Conservation (phyloP, 2,329 filamentous ascomycete genomes). For the Coniella vitis region DNA sequence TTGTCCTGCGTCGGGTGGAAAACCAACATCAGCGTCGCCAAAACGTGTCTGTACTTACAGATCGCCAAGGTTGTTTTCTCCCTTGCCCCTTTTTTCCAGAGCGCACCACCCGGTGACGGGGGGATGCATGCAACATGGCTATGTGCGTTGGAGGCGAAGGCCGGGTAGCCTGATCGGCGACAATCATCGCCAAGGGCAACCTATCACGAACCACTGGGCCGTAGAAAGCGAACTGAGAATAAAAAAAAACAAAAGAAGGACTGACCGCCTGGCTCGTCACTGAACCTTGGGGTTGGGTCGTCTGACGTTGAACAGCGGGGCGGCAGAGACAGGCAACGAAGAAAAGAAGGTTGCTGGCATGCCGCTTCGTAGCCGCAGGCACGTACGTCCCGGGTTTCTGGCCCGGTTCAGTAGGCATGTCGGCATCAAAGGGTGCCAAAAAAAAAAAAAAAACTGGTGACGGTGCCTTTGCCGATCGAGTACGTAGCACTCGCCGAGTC, state of each 20-base stretch:
- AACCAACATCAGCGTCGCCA: too few relatives aligned
- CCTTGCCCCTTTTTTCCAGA: too few relatives aligned
- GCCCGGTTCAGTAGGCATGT: too few relatives aligned
- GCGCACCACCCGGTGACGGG: not conserved
- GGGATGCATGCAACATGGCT: constrained; percentile 5
- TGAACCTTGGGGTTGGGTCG: not conserved
- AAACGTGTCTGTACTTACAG: too few relatives aligned
- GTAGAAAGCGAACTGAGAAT: not conserved
- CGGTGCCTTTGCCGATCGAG: too few relatives aligned
- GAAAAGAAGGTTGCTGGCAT: not conserved
- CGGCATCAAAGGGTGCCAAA: too few relatives aligned
- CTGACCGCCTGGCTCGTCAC: too few relatives aligned
- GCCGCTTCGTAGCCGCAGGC: not conserved
- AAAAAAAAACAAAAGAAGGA: too few relatives aligned
- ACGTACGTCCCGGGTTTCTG: too few relatives aligned
- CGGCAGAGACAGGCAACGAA: not conserved
- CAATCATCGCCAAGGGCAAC: not conserved
- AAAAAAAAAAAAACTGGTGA: too few relatives aligned
- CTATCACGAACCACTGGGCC: not conserved
- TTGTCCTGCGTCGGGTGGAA: too few relatives aligned
- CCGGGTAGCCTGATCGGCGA: not conserved
- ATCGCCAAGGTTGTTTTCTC: too few relatives aligned
- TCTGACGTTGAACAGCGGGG: not conserved
- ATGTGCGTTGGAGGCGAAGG: not conserved
- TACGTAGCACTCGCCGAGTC: not conserved